Evolutionary conservation across 2,329 filamentous ascomycete species (phyloP).

Genomic region (Diplodia sapinea): DNA sequence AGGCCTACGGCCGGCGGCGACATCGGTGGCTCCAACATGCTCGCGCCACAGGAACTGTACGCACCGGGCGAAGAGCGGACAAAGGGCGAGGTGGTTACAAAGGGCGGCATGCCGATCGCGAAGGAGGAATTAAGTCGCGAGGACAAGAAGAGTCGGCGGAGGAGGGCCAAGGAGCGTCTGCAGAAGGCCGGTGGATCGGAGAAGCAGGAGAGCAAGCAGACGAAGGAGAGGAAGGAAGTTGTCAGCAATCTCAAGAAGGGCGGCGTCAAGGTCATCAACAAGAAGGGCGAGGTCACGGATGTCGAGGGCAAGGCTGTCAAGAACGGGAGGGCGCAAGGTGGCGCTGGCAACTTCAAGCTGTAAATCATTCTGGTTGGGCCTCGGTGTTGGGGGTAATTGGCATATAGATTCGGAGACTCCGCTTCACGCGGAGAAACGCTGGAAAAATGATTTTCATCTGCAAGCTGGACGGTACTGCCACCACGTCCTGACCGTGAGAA

Average conservation of each 20-base stretch:
- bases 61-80: slow-evolving; percentile 72
- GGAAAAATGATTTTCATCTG: not conserved
- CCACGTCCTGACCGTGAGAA: not conserved
- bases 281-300: slow-evolving; percentile 83
- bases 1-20: slow-evolving; percentile 82
- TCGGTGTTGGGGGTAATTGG: not conserved
- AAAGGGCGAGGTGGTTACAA: slow-evolving; percentile 75
- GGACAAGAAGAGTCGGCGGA: slow-evolving; percentile 76
- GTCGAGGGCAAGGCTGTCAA: slow-evolving; percentile 78
- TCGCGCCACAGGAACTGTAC: slow-evolving; percentile 96
- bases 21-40: slow-evolving; percentile 70
- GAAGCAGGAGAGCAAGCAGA: slow-evolving; percentile 63
- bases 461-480: not conserved
- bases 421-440: not conserved
- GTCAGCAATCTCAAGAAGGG: slow-evolving; percentile 77
- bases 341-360: slow-evolving; percentile 45
- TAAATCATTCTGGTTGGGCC: slow-evolving; percentile 6
- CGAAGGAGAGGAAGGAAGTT: slow-evolving; percentile 62
- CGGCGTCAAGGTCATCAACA: slow-evolving; percentile 89
- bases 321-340: slow-evolving; percentile 38
- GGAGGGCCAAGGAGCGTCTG: slow-evolving; percentile 84
- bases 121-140: slow-evolving; percentile 87
- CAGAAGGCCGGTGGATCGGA: slow-evolving; percentile 64
- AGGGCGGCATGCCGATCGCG: slow-evolving; percentile 77
- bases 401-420: not conserved